phyloP scores from a whole-genome alignment of 768 basidiomycete species.

The Pleurotus tuoliensis region DNA sequence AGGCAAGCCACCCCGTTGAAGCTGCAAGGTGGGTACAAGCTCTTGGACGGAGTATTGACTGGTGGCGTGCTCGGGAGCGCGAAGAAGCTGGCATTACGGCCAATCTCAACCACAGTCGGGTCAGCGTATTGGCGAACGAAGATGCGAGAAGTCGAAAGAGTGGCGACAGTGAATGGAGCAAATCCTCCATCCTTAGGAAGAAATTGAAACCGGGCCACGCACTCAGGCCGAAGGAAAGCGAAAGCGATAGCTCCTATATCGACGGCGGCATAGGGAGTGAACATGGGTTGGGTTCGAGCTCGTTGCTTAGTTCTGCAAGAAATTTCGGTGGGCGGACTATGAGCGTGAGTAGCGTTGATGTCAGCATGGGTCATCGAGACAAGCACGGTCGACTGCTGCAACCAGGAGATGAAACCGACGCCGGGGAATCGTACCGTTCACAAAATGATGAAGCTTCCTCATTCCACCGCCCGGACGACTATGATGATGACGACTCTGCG shows the following conservation, averaged over 20 bases:
- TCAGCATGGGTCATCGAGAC: neutral
- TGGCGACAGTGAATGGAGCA: constrained; percentile 45
- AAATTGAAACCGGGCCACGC: neutral
- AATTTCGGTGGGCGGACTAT: neutral
- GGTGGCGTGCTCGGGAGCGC: constrained; percentile 43
- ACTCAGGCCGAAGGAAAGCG: neutral
- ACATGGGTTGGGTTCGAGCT: neutral
- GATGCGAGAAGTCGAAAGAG: constrained; percentile 31
- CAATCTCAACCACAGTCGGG: neutral
- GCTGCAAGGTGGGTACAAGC: constrained; percentile 84
- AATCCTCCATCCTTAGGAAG: constrained; percentile 20
- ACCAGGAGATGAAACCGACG: neutral
- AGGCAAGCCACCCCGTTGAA: constrained; percentile 85
- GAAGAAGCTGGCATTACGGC: constrained; percentile 15
- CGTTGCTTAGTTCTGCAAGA: neutral
- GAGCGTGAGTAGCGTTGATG: neutral
- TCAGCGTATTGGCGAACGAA: constrained; percentile 9
- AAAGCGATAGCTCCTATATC: constrained; percentile 1
- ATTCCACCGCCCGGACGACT: constrained; percentile 15
- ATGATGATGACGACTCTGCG: constrained; percentile 25
- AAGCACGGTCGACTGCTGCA: neutral
- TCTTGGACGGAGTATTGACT: constrained; percentile 70
- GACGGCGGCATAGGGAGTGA: neutral
- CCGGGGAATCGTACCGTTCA: neutral
- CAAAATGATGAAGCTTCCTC: constrained; percentile 17